These are phyloP conservation scores for Coprinellus micaceus DNA, from an alignment of 768 basidiomycete genomes.

Conservation along the genomic window DNA sequence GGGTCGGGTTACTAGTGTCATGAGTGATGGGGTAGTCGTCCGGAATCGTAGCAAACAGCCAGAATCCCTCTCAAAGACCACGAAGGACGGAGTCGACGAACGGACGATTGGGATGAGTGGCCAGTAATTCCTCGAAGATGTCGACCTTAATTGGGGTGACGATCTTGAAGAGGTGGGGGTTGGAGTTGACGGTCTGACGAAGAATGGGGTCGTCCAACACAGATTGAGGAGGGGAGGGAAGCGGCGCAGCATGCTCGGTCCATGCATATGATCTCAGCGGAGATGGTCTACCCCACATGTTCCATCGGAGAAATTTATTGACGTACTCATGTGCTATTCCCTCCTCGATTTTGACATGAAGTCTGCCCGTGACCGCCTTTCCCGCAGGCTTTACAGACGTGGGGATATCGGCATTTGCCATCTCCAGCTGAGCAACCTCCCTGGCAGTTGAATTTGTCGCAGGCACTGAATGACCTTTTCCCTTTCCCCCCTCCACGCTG, in stretches of 20 bases:
- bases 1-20: not conserved
- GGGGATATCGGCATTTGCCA: not conserved
- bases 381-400: not conserved
- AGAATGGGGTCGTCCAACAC: no score
- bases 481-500: not conserved
- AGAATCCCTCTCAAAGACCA: conserved; percentile 26
- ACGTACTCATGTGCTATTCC: not conserved
- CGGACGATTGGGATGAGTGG: conserved; percentile 23
- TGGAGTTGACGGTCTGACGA: not conserved
- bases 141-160: conserved; percentile 22
- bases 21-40: not conserved
- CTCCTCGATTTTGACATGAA: not conserved
- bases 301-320: not conserved
- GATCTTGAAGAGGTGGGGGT: conserved; percentile 18
- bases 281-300: not conserved
- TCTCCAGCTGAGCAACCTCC: not conserved
- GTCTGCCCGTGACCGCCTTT: not conserved
- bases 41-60: conserved; percentile 17
- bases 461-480: not conserved
- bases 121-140: conserved; percentile 17
- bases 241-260: not conserved
- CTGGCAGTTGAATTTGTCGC: not conserved
- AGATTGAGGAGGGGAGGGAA: not conserved
- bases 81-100: conserved; percentile 24
- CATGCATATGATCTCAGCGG: not conserved